phyloP scores from a whole-genome alignment of 306 rosid genomes.

The Leucaena leucocephala region DNA sequence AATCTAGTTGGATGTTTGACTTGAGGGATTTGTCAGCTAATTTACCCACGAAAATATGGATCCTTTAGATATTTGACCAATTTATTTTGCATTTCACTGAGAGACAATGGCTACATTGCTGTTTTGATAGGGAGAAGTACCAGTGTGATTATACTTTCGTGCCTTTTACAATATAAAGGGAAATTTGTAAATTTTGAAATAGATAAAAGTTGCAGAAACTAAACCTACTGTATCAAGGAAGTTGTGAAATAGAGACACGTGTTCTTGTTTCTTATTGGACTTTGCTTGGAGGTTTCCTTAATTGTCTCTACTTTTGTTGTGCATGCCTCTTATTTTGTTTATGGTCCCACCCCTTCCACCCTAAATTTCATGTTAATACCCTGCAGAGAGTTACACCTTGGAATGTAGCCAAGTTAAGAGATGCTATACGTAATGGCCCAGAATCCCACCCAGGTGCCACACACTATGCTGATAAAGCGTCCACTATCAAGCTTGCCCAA shows the following conservation, averaged over 20 bases:
- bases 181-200: not conserved
- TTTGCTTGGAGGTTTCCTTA: slow-evolving; percentile 16
- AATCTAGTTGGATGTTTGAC: slow-evolving; percentile 13
- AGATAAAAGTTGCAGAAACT: not conserved
- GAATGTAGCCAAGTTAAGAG: slow-evolving; percentile 74
- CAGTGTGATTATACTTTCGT: not conserved
- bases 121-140: not conserved
- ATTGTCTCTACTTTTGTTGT: not conserved
- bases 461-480: slow-evolving; percentile 63
- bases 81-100: not conserved
- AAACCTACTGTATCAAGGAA: not conserved
- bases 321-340: slow-evolving; percentile 35
- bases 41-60: not conserved
- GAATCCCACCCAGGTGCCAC: slow-evolving; percentile 92
- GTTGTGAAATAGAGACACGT: not conserved
- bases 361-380: slow-evolving; percentile 22
- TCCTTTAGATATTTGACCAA: not conserved
- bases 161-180: not conserved
- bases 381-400: slow-evolving; percentile 89
- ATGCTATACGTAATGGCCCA: slow-evolving; percentile 78
- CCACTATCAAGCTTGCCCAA: slow-evolving; percentile 50
- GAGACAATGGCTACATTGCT: not conserved
- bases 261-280: slow-evolving; percentile 21
- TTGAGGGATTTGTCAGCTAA: not conserved
- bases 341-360: not conserved